Base-by-base conservation (phyloP, 768 basidiomycete genomes). In the Leccinum uliginosum region DNA sequence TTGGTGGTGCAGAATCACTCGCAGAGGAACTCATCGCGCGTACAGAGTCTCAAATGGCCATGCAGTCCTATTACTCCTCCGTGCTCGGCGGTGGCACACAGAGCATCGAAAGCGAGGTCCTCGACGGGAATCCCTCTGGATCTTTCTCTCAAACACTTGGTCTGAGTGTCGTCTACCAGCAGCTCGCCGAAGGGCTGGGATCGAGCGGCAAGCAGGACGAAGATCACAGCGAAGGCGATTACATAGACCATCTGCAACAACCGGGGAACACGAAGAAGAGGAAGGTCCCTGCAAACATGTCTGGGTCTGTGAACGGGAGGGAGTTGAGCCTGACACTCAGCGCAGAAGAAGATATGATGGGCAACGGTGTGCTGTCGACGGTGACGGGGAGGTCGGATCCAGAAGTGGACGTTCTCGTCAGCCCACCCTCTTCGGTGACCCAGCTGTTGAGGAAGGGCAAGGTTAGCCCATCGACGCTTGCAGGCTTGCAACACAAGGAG, bases 211-310 rank as follows among this genome's bases (percentile, higher is more conserved):
- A 55, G 60, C 79, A 80, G 54, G 81, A 81, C 38, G 82, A 84
- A 47, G 80, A 80, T 60, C 75, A 78, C 29, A 80, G 73, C 10
- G 84, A 83, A 60, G 83, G 78, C 21, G 88, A 87, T 65, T 85
- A 84, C 61, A 65, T 78, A 15, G 87, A 90, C 68, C 85, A 87
- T 63, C 71, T 85, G 29, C 84, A 81, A 59, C 89, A 90, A 60
- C 89, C 85, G 3, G 86, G 86, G 8, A 93, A 93, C 65, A 87
- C 89, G 49, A 93, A 93, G 82, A 93, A 93, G 75, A 79, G 91
- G 49, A 93, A 93, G 69, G 90, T 93, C 3, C 91, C 91, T 1
- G 80, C 83, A 35, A 86, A 89, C 68, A 67, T 74, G 53, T 69
- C 75, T 15, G 73, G 74, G 51, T 68, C 73, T 38, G 71, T 67